These are phyloP conservation scores for Elsinoe necatrix DNA, from an alignment of 2,329 filamentous ascomycete genomes.

Conservation along the genomic window DNA sequence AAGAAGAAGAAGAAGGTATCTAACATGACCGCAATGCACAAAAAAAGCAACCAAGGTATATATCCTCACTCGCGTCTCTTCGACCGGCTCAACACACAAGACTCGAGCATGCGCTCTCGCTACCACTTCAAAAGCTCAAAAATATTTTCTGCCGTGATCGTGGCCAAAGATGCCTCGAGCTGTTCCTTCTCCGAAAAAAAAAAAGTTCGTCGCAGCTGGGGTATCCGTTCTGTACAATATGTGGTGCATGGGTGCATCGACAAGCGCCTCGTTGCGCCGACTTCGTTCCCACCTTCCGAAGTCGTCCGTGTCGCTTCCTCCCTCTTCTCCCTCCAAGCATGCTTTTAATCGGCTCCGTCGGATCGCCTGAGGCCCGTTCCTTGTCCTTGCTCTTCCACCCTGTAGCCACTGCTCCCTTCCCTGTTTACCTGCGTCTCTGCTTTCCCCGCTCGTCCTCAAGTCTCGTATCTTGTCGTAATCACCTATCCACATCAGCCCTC, in stretches of 20 bases:
- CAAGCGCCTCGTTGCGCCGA: neutral
- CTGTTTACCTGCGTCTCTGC: too few relatives aligned
- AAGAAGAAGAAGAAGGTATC: neutral
- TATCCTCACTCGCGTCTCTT: neutral
- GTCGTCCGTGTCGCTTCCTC: too few relatives aligned
- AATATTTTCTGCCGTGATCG: too few relatives aligned
- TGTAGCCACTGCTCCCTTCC: too few relatives aligned
- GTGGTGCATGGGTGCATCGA: neutral
- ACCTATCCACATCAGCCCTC: conserved; percentile 1
- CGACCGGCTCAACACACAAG: neutral
- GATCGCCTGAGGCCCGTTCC: too few relatives aligned
- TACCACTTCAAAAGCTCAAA: neutral
- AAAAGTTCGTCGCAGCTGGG: neutral
- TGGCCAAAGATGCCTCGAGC: neutral
- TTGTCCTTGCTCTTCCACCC: too few relatives aligned
- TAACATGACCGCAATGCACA: neutral
- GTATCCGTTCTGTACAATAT: conserved; percentile 2
- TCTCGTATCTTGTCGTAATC: neutral
- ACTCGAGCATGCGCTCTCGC: neutral
- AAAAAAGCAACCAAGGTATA: neutral
- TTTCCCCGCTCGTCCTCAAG: neutral
- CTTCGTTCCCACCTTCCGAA: neutral
- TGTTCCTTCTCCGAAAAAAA: neutral
- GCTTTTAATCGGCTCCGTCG: too few relatives aligned
- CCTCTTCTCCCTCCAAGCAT: too few relatives aligned